Percentiles rank a stretch among this genome's conserved stretches.
These are phyloP conservation scores for Cercospora sp. DNA, from an alignment of 2,329 filamentous ascomycete species.

Conservation along the genomic window DNA sequence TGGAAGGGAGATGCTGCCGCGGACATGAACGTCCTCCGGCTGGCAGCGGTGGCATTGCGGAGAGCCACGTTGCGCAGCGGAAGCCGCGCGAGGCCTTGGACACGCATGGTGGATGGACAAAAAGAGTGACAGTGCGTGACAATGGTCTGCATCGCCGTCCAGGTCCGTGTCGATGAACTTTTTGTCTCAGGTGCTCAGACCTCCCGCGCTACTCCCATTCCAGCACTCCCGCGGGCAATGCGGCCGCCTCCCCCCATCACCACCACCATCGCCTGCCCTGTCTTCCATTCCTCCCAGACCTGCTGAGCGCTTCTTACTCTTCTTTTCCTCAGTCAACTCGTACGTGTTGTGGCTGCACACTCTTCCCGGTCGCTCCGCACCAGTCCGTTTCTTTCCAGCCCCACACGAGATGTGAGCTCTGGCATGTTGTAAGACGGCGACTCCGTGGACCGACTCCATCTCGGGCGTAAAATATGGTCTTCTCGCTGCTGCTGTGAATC, in stretches of 20 bases:
- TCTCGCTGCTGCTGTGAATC: not conserved
- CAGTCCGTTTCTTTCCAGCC: not conserved
- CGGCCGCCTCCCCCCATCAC: not conserved
- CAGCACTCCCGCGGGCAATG: conserved; percentile 6
- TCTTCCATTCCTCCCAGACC: not conserved
- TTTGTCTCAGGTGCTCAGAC: conserved; percentile 5
- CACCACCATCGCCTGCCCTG: not conserved
- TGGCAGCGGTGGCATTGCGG: conserved; percentile 20
- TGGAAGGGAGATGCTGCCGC: conserved; percentile 22
- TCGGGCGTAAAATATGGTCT: not conserved
- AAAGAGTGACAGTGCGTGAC: not conserved
- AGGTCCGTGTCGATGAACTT: conserved; percentile 1
- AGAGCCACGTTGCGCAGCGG: conserved; percentile 32
- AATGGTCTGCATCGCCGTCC: not conserved
- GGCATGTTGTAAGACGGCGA: not conserved
- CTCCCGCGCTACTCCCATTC: not conserved
- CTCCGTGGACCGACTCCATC: not conserved
- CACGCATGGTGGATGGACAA: conserved; percentile 23
- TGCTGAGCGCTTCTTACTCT: not conserved
- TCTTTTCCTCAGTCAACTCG: not conserved
- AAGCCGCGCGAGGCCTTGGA: conserved; percentile 30
- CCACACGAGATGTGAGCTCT: not conserved
- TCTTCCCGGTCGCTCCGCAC: not conserved
- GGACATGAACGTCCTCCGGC: conserved; percentile 31
- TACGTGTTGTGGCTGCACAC: not conserved